Evolutionary conservation across 176 grass and related monocot species (phyloP).

Genomic region (Juncus inflexus): DNA sequence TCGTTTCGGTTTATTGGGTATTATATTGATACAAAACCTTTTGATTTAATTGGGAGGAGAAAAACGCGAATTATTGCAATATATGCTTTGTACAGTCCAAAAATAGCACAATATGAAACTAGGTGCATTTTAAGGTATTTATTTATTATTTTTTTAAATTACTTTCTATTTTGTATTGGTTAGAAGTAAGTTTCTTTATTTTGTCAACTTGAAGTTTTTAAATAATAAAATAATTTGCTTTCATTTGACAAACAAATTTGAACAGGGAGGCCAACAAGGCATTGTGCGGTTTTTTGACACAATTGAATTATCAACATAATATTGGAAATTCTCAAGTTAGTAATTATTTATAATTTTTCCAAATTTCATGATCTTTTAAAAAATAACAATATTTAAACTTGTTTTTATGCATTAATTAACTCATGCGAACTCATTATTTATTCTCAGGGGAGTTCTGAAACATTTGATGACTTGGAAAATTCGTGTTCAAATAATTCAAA

Average conservation of each 20-base stretch:
- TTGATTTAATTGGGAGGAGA: constrained; percentile 57
- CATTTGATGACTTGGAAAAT: constrained; percentile 18
- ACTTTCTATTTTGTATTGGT: not conserved
- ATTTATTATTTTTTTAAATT: constrained; percentile 12
- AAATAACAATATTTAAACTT: too few relatives aligned
- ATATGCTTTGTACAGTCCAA: constrained; percentile 67
- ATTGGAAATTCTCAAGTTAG: constrained; percentile 45
- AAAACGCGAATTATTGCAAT: constrained; percentile 83
- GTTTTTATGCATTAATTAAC: not conserved
- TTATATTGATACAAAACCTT: constrained; percentile 63
- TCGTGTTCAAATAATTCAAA: constrained; percentile 11
- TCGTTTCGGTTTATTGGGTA: constrained; percentile 75
- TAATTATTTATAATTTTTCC: not conserved
- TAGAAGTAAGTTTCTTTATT: too few relatives aligned
- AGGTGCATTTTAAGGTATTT: constrained; percentile 62
- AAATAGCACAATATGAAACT: constrained; percentile 58
- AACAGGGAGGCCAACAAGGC: constrained; percentile 85
- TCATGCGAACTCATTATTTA: too few relatives aligned
- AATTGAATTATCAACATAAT: constrained; percentile 35
- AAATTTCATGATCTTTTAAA: too few relatives aligned
- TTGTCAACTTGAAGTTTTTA: too few relatives aligned
- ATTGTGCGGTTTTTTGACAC: constrained; percentile 76
- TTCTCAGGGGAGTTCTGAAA: constrained; percentile 1
- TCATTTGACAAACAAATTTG: not conserved
- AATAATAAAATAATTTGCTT: not conserved